Evolutionary conservation across 768 basidiomycete genomes (phyloP), one percentile per base, ranked within the genome.

Genomic region (Xerocomellus dryophilus): DNA sequence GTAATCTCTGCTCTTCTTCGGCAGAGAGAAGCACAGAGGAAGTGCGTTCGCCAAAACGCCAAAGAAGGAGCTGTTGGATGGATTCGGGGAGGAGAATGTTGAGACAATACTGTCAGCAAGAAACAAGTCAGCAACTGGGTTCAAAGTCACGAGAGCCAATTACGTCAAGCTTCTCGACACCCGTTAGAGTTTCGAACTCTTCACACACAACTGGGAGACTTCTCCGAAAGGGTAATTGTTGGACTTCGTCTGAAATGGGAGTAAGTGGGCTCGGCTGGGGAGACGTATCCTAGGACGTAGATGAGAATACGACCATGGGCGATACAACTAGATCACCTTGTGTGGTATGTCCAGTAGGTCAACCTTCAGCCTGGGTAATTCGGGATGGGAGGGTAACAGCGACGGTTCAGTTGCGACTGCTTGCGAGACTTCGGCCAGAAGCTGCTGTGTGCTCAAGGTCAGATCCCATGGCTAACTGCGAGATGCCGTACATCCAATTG

Each of bases 61-160:
- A 90, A 14, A 90, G 70, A n/a, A 88, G 73, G 9, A 92, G 74
- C 62, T 92, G 90, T 40, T 84, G 73, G 38, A 88, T 74, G 4
- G 85, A 78, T 66, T 90, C 89, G 3, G 83, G 86, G 5, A 90
- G 75, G 11, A 92, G 79, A 29, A 92, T 77, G 54, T 86, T 82
- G 35, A 81, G 69, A 63, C 86, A 88, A 59, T 90, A 91, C 86
- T 90, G 57, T 29, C 14, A 21, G 10, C 3, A 40, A 20, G 32
- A 36, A 47, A 43, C 46, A 18, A 5, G 38, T 62, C 40, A 51
- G 56, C 31, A 21, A 42, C 8, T 31, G 29, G 6, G 18, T 23
- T n/a, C 9, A 2, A 15, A 29, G 9, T 38, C 38, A 20, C 41
- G 38, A 43, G 8, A 34, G 45, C 25, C 8, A 50, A 79, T 62